These are phyloP conservation scores for Hibiscus syriacus DNA, from an alignment of 345 rosid species.

Conservation along the genomic window DNA sequence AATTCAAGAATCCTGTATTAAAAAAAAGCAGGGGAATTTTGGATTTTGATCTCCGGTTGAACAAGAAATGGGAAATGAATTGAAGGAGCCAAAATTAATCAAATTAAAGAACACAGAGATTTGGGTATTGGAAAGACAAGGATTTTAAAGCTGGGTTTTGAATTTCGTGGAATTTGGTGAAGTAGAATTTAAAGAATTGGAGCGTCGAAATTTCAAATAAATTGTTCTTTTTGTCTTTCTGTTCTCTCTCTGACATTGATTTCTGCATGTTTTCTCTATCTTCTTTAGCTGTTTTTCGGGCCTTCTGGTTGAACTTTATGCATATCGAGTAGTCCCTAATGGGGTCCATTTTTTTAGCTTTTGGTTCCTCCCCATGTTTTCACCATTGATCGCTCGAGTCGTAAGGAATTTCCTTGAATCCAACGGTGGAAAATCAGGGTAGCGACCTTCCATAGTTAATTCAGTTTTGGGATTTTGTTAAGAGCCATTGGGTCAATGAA, in stretches of 20 bases:
- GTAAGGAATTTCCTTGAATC: conserved; percentile 9
- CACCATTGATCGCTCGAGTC: conserved; percentile 8
- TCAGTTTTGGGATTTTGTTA: background rate
- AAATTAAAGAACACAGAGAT: conserved; percentile 24
- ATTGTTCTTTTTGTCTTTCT: background rate
- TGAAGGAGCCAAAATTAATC: conserved; percentile 10
- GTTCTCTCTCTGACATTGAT: background rate
- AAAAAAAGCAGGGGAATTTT: background rate
- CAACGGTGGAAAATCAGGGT: conserved; percentile 9
- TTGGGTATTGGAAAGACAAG: conserved; percentile 44
- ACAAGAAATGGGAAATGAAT: background rate
- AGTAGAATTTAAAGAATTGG: conserved; percentile 21
- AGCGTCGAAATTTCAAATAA: conserved; percentile 21
- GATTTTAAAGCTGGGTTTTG: conserved; percentile 26
- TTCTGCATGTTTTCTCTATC: background rate
- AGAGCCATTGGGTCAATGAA: conserved; percentile 3
- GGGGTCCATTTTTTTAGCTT: conserved; percentile 19
- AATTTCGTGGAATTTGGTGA: conserved; percentile 20
- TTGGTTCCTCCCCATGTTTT: background rate
- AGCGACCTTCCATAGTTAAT: background rate
- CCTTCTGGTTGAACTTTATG: conserved; percentile 17
- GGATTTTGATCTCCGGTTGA: background rate
- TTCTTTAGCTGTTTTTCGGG: background rate
- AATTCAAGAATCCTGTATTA: background rate
- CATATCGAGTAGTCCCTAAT: background rate